These are phyloP conservation scores for Talinum fruticosum DNA, from an alignment of 148 eudicot species.

Conservation along the genomic window DNA sequence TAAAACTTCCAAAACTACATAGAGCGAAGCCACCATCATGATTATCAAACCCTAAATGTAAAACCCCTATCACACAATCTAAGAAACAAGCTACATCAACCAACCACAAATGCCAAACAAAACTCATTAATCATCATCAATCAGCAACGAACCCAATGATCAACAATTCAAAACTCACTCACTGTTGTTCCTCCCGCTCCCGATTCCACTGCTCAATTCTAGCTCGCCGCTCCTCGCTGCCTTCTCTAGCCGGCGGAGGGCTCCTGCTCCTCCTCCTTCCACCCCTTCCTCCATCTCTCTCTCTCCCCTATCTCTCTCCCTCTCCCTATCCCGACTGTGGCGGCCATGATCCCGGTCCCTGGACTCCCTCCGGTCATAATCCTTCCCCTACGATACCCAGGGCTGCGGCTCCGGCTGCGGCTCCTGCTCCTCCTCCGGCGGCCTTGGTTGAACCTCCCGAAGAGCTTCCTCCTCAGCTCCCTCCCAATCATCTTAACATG, in stretches of 20 bases:
- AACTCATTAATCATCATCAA: conserved; percentile 16
- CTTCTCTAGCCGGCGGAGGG: conserved; percentile 34
- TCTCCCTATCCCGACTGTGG: conserved; percentile 27
- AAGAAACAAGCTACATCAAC: background rate
- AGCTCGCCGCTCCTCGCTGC: conserved; percentile 59
- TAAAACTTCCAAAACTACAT: background rate
- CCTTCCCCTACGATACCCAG: conserved; percentile 25
- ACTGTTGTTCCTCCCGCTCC: conserved; percentile 38
- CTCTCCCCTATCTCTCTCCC: conserved; percentile 25
- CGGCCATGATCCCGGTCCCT: conserved; percentile 22
- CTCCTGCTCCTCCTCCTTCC: conserved; percentile 37
- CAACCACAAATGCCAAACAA: background rate
- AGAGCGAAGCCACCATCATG: background rate
- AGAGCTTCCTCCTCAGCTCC: conserved; percentile 54
- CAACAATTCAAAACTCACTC: background rate
- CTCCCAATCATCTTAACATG: conserved; percentile 68
- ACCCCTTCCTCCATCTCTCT: conserved; percentile 27
- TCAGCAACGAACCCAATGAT: conserved; percentile 8
- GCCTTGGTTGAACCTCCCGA: conserved; percentile 34
- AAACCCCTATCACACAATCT: conserved; percentile 1
- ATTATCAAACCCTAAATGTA: background rate
- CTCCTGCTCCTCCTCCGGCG: conserved; percentile 25
- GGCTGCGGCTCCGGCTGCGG: conserved; percentile 51
- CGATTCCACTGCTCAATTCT: conserved; percentile 67
- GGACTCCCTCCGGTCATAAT: conserved; percentile 21